Base-by-base conservation (phyloP, 2,329 filamentous ascomycete species). In the Geosmithia morbida region DNA sequence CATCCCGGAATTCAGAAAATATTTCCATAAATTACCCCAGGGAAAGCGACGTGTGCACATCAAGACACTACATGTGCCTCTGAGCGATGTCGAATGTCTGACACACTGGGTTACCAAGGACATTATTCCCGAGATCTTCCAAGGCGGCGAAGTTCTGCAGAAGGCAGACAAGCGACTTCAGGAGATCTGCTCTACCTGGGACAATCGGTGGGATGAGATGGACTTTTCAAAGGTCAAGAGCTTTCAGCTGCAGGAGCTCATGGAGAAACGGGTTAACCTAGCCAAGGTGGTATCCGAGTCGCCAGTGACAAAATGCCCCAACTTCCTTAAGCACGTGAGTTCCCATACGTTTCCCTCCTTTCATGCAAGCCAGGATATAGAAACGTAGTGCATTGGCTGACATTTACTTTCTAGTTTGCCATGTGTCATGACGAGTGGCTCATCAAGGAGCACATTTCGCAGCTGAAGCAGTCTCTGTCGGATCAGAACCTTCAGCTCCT, bases 401-500 rank as follows among this genome's bases (percentile, higher is more conserved):
- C 30, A 26, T 33, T 29, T 10, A 74, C 66, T 78, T 76, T 56
- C 4, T 47, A 90, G 84, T 96, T 92, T 60, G 85, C 88, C 51
- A 94, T 95, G 85, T 86, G 89, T 58, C 88, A 98, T 59, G 87
- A 96, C 59, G 86, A 96, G 65, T 97, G 90, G 88, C 75, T 94
- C 44, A 87, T 98, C 62, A 87, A 92, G 61, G 88, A 95, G 61
- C 89, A 94, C 56, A 96, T 98, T 55, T 78, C 81, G 14, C 81
- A 89, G 51, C 72, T 98, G 50, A 87, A 89, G 51, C 83, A 87
- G 59, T 74, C 90, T 26, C 87, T 97, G 66, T 96, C 92, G 1
- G 88, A 97, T 61, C 90, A 97, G 61, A 97, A 97, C 59, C 77
- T 98, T 2, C 89, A 96, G 59, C 76, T 98, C 4, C 76, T 98